Evolutionary conservation across 2,329 filamentous ascomycete genomes (phyloP).

Genomic region (Diaporthe aspalathi): DNA sequence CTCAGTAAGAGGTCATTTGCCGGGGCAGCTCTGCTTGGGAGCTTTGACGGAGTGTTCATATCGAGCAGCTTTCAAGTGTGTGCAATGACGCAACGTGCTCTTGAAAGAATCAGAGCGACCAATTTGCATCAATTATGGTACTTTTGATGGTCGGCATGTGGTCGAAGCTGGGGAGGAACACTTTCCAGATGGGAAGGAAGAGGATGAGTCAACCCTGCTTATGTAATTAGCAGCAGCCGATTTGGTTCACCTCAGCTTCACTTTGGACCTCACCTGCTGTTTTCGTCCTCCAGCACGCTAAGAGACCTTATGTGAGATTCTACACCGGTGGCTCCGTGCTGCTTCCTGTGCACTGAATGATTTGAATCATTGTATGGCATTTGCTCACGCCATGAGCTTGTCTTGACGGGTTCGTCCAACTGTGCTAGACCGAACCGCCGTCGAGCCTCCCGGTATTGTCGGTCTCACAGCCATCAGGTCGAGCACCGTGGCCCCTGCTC

Average conservation of each 20-base stretch:
- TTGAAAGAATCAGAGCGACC: no score
- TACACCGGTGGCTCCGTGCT: neutral
- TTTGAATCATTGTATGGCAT: neutral
- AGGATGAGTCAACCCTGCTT: conserved; percentile 6
- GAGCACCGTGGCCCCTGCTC: neutral
- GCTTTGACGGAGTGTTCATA: no score
- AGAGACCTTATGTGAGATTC: conserved; percentile 1
- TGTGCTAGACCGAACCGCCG: neutral
- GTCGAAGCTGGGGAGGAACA: neutral
- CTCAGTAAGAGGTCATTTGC: no score
- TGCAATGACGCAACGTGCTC: no score
- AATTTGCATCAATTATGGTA: no score
- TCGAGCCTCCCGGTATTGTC: neutral
- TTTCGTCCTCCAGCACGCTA: neutral
- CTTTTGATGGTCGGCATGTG: neutral
- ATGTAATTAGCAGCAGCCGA: conserved; percentile 16
- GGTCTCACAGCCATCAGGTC: neutral
- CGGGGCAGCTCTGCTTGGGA: no score
- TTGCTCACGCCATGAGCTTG: neutral
- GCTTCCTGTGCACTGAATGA: neutral
- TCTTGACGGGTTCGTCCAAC: neutral
- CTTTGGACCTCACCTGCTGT: neutral
- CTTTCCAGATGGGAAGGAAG: neutral
- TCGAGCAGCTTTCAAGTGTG: no score
- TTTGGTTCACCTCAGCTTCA: neutral